A percentile compares a stretch with the other conserved stretches of the same genome.
These are phyloP conservation scores for Strobilomyces dryophilus DNA, from an alignment of 768 basidiomycete species.

Conservation along the genomic window DNA sequence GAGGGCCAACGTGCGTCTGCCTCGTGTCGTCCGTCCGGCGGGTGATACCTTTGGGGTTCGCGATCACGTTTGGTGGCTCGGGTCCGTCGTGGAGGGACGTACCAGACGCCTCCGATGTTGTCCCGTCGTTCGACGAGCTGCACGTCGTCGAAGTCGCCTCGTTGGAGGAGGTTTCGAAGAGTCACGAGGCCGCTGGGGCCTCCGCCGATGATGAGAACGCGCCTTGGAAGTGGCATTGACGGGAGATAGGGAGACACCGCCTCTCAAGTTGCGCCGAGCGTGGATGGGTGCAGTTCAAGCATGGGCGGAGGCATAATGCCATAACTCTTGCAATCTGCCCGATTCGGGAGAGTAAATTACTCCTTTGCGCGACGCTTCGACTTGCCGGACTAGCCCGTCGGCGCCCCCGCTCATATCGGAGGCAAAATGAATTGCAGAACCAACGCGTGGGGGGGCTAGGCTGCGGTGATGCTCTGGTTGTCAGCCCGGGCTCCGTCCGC, in stretches of 20 bases:
- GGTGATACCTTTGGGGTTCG: conserved; percentile 12
- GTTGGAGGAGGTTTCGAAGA: conserved; percentile 44
- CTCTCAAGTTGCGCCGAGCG: background rate
- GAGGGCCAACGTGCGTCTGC: conserved; percentile 36
- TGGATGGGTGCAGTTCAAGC: background rate
- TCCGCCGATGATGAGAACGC: conserved; percentile 43
- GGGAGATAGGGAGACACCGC: background rate
- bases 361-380: background rate
- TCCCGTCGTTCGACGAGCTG: conserved; percentile 42
- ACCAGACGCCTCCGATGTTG: conserved; percentile 53
- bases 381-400: background rate
- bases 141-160: conserved; percentile 40
- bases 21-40: background rate
- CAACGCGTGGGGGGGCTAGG: background rate
- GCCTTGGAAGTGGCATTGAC: background rate
- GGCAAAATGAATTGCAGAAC: background rate
- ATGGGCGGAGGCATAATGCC: background rate
- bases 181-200: conserved; percentile 47
- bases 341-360: background rate
- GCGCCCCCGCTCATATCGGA: background rate
- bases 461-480: background rate
- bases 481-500: background rate
- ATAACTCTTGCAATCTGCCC: background rate
- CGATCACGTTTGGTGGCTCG: background rate
- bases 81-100: conserved; percentile 2